Conservation (phyloP, 495 filamentous ascomycete genomes). For the Penicillium turbatum region DNA sequence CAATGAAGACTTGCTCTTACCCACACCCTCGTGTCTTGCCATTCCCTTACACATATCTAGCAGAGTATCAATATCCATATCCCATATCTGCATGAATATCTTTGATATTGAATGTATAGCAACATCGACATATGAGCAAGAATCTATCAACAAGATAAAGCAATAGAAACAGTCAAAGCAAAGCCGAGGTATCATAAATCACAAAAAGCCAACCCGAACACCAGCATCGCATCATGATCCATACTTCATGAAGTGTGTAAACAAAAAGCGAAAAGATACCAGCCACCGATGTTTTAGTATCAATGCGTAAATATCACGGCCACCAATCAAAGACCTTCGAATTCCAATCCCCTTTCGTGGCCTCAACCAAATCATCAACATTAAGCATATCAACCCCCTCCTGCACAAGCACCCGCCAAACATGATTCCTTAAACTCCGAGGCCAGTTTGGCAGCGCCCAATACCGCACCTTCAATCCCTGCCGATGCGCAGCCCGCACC, state of each 20-base stretch:
- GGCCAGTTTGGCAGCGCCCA: conserved; percentile 81
- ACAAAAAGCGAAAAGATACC: neutral
- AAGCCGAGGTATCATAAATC: conserved; percentile 6
- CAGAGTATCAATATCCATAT: neutral
- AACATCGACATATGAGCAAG: neutral
- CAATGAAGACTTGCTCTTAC: neutral
- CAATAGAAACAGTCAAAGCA: neutral
- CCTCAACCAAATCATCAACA: conserved; percentile 67
- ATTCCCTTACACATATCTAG: neutral
- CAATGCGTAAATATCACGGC: conserved; percentile 13
- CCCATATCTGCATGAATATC: neutral
- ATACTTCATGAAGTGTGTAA: conserved; percentile 4
- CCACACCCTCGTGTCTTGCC: neutral
- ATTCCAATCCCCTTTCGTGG: conserved; percentile 45
- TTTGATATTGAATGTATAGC: neutral
- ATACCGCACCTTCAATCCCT: conserved; percentile 70
- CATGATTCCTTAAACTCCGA: conserved; percentile 61
- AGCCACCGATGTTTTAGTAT: conserved; percentile 1
- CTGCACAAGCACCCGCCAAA: conserved; percentile 68
- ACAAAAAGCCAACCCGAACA: neutral
- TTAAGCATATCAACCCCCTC: conserved; percentile 76
- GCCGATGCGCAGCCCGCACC: conserved; percentile 61
- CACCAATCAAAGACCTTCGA: conserved; percentile 40
- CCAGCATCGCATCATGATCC: neutral
- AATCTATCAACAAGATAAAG: conserved; percentile 5